A percentile compares a stretch with the other conserved stretches of the same genome.
These are phyloP conservation scores for Pinus tabuliformis DNA, from an alignment of 75 land plant species.

Conservation along the genomic window DNA sequence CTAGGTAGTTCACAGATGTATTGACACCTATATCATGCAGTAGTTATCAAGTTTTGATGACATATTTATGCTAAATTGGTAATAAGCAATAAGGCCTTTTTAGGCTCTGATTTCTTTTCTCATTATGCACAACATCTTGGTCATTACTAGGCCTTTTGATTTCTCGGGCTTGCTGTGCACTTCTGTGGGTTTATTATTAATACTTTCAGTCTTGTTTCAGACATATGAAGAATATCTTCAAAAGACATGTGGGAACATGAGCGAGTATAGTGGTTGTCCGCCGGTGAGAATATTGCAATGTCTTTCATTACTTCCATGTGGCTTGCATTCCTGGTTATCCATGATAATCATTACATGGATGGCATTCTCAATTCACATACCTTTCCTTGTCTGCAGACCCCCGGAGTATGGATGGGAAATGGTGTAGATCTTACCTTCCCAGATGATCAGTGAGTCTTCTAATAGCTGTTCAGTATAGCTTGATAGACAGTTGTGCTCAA, in stretches of 20 bases:
- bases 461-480: not conserved
- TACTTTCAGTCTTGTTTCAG: not conserved
- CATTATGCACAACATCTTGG: not conserved
- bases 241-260: not conserved
- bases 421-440: conserved; percentile 1
- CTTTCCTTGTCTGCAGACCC: not conserved
- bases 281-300: not conserved
- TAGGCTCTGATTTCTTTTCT: no score
- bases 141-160: not conserved
- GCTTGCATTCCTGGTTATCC: not conserved
- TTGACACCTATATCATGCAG: not conserved
- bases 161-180: not conserved
- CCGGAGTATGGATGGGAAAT: conserved; percentile 2
- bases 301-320: not conserved
- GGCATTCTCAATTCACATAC: not conserved
- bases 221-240: conserved; percentile 10
- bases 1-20: no score
- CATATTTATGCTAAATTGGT: not conserved
- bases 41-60: not conserved
- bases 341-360: not conserved
- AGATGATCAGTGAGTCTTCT: conserved; percentile 1
- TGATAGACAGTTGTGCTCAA: not conserved
- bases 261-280: not conserved
- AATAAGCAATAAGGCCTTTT: no score
- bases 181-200: not conserved